Evolutionary conservation across 2,329 filamentous ascomycete species (phyloP).

Genomic region (Tolypocladium inflatum): DNA sequence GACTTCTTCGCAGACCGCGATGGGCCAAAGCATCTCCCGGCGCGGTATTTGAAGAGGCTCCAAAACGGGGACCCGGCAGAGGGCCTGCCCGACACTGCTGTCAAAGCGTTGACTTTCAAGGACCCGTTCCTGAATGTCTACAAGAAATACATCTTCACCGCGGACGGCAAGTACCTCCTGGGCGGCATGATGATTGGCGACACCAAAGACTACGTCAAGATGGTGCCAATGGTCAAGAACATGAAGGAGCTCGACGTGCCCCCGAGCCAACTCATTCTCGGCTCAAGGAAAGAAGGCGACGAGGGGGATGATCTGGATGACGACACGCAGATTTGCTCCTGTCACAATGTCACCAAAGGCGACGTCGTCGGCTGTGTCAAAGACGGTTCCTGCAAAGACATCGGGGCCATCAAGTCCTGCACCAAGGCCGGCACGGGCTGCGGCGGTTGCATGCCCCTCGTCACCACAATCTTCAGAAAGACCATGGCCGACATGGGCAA

Average conservation of each 20-base stretch:
- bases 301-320: conserved; percentile 70
- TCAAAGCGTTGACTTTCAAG: conserved; percentile 80
- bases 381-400: conserved; percentile 68
- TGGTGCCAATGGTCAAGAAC: conserved; percentile 78
- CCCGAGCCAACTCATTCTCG: conserved; percentile 76
- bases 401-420: conserved; percentile 77
- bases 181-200: conserved; percentile 98
- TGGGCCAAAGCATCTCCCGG: conserved; percentile 66
- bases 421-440: conserved; percentile 90
- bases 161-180: conserved; percentile 80
- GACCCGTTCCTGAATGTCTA: conserved; percentile 84
- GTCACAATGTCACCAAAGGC: conserved; percentile 85
- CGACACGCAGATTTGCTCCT: conserved; percentile 84
- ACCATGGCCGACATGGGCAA: conserved; percentile 79
- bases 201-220: conserved; percentile 80
- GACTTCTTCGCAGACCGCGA: conserved; percentile 89
- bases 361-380: conserved; percentile 66
- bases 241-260: conserved; percentile 71
- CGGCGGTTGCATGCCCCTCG: conserved; percentile 80
- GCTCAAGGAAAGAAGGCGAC: conserved; percentile 61
- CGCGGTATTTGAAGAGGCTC: conserved; percentile 32
- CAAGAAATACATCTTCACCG: conserved; percentile 88
- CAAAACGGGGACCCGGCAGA: not conserved
- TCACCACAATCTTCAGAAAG: conserved; percentile 83
- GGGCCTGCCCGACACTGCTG: conserved; percentile 17